Evolutionary conservation across 306 rosid genomes (phyloP).

Genomic region (Canavalia ensiformis): DNA sequence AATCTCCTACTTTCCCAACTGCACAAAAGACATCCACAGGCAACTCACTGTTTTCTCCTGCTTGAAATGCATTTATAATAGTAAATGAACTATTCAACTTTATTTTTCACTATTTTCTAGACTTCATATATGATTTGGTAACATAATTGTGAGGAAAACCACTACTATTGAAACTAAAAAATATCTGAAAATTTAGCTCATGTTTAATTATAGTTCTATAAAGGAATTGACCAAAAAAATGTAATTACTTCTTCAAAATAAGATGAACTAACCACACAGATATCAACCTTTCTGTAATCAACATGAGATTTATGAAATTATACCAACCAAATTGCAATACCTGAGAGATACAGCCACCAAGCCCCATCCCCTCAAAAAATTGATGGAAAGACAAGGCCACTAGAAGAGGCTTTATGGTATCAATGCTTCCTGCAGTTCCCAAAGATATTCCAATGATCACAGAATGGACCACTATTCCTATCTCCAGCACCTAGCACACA

Average conservation of each 20-base stretch:
- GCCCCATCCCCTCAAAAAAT: slow-evolving; percentile 91
- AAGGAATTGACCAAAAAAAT: too few relatives aligned
- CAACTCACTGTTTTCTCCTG: slow-evolving; percentile 37
- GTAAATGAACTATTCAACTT: not conserved
- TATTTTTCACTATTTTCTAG: not conserved
- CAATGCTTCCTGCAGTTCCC: slow-evolving; percentile 64
- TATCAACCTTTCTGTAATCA: not conserved
- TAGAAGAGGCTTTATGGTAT: slow-evolving; percentile 68
- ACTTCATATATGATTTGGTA: not conserved
- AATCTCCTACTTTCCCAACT: slow-evolving; percentile 34
- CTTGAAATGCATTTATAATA: not conserved
- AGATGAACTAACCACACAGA: too few relatives aligned
- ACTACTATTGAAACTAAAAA: not conserved
- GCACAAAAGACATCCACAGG: not conserved
- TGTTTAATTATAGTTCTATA: not conserved
- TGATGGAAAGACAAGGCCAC: slow-evolving; percentile 90
- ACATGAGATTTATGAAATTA: not conserved
- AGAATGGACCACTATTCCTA: slow-evolving; percentile 89
- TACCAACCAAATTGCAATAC: slow-evolving; percentile 45
- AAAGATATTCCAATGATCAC: slow-evolving; percentile 82
- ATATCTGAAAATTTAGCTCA: not conserved
- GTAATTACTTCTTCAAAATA: too few relatives aligned
- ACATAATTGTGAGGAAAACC: not conserved
- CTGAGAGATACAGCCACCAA: slow-evolving; percentile 93
- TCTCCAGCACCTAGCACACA: slow-evolving; percentile 67